These are phyloP conservation scores for Arabidopsis thaliana DNA, from an alignment of 345 rosid species.

Conservation along the genomic window DNA sequence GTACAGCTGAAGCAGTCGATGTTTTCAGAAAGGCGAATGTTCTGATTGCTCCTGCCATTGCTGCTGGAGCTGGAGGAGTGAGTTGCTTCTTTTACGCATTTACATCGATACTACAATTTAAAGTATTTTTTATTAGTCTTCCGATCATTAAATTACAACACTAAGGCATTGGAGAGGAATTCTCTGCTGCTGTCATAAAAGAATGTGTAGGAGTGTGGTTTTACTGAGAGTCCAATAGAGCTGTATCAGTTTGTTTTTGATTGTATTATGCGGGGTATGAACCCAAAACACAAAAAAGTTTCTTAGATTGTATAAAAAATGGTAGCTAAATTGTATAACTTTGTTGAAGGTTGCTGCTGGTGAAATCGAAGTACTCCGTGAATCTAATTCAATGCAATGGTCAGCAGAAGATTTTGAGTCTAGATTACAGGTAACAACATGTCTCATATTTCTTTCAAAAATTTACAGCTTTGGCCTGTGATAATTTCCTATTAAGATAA, in stretches of 20 bases:
- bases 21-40: constrained; percentile 86
- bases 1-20: constrained; percentile 93
- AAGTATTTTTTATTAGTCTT: background rate
- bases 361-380: constrained; percentile 91
- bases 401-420: constrained; percentile 97
- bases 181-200: background rate
- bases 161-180: constrained; percentile 19
- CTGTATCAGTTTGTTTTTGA: constrained; percentile 5
- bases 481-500: background rate
- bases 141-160: constrained; percentile 15
- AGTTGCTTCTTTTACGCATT: constrained; percentile 37
- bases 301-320: constrained; percentile 14
- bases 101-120: background rate
- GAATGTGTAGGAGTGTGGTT: constrained; percentile 23
- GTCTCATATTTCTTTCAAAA: constrained; percentile 6
- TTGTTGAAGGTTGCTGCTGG: constrained; percentile 93
- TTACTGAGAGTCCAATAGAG: constrained; percentile 5
- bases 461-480: background rate
- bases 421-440: constrained; percentile 74
- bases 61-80: constrained; percentile 99
- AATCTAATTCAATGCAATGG: constrained; percentile 89
- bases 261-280: background rate
- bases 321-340: constrained; percentile 9
- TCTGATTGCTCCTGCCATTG: constrained; percentile 94
- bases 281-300: background rate